A percentile compares a stretch with the other conserved stretches of the same genome.
Conservation (phyloP, 768 basidiomycete species). For the Collybia sp. region DNA sequence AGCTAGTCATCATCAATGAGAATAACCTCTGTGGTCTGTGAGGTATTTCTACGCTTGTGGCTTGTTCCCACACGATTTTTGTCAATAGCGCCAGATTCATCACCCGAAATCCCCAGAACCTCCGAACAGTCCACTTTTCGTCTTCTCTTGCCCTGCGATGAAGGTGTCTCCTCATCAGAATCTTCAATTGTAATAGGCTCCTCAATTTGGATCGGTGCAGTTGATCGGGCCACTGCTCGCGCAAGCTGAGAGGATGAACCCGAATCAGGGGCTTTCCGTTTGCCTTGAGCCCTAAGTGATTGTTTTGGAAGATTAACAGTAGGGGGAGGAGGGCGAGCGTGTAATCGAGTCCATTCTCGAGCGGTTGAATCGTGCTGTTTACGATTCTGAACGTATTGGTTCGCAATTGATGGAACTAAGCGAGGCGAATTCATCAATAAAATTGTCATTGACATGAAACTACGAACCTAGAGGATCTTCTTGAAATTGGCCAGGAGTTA, state of each 20-base stretch:
- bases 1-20: background rate
- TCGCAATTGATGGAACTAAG: constrained; percentile 68
- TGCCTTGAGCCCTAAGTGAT: background rate
- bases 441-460: background rate
- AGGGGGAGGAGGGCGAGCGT: constrained; percentile 50
- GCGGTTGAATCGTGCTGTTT: constrained; percentile 74
- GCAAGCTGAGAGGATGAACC: too few species aligned
- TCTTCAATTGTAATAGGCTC: too few species aligned
- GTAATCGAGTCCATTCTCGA: constrained; percentile 70
- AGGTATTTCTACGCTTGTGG: too few species aligned
- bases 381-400: constrained; percentile 61
- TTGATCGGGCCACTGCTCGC: too few species aligned
- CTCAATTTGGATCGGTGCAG: too few species aligned
- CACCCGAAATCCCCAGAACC: too few species aligned
- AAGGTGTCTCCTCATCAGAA: too few species aligned
- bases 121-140: too few species aligned
- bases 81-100: too few species aligned
- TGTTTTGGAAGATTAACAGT: constrained; percentile 19
- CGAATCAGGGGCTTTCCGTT: background rate
- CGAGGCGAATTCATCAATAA: background rate
- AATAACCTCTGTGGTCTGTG: too few species aligned
- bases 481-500: constrained; percentile 19
- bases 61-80: too few species aligned
- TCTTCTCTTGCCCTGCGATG: too few species aligned
- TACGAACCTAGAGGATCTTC: constrained; percentile 67